Evolutionary conservation across 345 rosid genomes (phyloP), one percentile per base, ranked within the genome.

Genomic region (Arabidopsis arenosa): DNA sequence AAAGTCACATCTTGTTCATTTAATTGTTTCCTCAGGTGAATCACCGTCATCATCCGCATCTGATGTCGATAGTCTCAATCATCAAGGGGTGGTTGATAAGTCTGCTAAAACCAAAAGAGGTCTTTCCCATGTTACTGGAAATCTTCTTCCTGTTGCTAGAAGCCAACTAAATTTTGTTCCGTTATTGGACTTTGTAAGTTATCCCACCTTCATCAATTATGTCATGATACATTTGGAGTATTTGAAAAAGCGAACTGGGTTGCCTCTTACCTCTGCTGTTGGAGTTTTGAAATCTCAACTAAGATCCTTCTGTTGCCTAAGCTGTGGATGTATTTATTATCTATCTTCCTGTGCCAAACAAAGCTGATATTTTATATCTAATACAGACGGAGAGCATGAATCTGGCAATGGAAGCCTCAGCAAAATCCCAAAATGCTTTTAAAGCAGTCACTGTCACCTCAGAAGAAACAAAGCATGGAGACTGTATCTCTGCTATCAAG

Each of bases 31-130:
- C 65, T 69, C 82, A 91, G 97, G 97, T 79, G 97, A 91, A 76
- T 93, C 97, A 47, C 97, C 98, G 32, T 91, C 96, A 43, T 93
- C 97, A 61, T 89, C 94, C 17, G 85, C 89, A 74, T 93, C 97
- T 6, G 98, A 93, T 79, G 80, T 88, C 28, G 98, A 93, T 78
- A 87, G 84, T 83, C 79, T 87, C 72, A 86, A 81, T 70, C 85
- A 86, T 79, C 90, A 86, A 78, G 83, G 76, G 61, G 59, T 80
- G 51, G 68, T 48, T 4, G 92, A 89, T 63, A 90, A 78, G 84
- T 75, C 83, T 63, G 72, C 82, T 65, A 69, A 79, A 68, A 68
- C 88, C 30, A 87, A 82, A 75, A 80, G 89, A 59, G 66, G 74
- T 56, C 72, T 80, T 65, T 41, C 87, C 71, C 85, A 80, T 80